These are phyloP conservation scores for Xylariaceae sp. DNA, from an alignment of 2,329 filamentous ascomycete species.

Conservation along the genomic window DNA sequence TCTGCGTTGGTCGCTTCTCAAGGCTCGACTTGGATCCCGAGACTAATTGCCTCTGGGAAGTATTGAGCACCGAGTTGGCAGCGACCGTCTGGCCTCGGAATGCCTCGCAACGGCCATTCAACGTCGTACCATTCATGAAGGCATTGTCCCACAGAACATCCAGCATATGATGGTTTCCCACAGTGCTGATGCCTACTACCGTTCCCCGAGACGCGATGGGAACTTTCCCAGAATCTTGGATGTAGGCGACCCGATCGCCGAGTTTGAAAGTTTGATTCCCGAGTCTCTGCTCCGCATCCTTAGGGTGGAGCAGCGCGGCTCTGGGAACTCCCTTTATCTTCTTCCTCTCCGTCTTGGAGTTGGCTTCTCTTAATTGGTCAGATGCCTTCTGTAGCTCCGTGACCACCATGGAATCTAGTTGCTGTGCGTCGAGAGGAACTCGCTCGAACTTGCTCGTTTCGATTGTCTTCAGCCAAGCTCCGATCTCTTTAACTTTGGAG, in stretches of 20 bases:
- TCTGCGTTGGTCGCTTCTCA: conserved; percentile 48
- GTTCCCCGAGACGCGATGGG: conserved; percentile 89
- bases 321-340: conserved; percentile 79
- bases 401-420: conserved; percentile 88
- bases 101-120: conserved; percentile 83
- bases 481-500: conserved; percentile 86
- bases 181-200: conserved; percentile 90
- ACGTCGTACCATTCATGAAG: conserved; percentile 95
- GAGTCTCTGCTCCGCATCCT: conserved; percentile 89
- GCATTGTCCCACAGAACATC: conserved; percentile 91
- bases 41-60: conserved; percentile 76
- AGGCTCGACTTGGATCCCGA: conserved; percentile 57
- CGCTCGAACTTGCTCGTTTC: conserved; percentile 90
- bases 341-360: conserved; percentile 55
- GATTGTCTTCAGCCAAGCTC: conserved; percentile 84
- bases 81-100: conserved; percentile 94
- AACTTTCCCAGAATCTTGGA: conserved; percentile 87
- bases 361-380: conserved; percentile 55
- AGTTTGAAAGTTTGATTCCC: conserved; percentile 78
- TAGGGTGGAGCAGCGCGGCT: conserved; percentile 84
- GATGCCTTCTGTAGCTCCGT: conserved; percentile 73
- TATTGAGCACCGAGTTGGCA: conserved; percentile 82
- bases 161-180: conserved; percentile 73
- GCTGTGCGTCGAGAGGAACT: conserved; percentile 94
- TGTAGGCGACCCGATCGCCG: conserved; percentile 90